Conservation (phyloP, 345 rosid species). For the Eutrema heterophyllum region DNA sequence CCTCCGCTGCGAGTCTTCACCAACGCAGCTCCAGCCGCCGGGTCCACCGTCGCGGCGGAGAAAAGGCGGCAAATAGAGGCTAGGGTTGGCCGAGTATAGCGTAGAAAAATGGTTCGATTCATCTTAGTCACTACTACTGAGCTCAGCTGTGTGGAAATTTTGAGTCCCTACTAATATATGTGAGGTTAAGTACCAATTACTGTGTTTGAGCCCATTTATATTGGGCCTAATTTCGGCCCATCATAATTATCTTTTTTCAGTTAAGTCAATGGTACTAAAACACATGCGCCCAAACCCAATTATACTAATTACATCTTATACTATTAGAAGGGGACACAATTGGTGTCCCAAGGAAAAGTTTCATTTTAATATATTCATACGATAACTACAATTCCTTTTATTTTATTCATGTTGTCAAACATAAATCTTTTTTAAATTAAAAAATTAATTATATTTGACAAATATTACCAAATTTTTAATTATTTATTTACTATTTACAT, state of each 20-base stretch:
- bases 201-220: neutral
- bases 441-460: too few relatives aligned
- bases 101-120: conserved; percentile 36
- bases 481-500: too few relatives aligned
- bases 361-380: too few relatives aligned
- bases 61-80: conserved; percentile 44
- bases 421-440: too few relatives aligned
- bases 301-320: too few relatives aligned
- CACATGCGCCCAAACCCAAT: neutral
- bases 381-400: too few relatives aligned
- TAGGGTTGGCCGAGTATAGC: conserved; percentile 35
- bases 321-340: too few relatives aligned
- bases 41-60: conserved; percentile 24
- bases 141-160: neutral
- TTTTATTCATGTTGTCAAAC: too few relatives aligned
- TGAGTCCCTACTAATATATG: neutral
- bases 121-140: neutral
- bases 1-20: conserved; percentile 10
- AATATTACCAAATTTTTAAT: too few relatives aligned
- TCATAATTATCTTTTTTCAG: neutral
- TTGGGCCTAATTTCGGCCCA: neutral
- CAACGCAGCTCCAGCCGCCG: neutral
- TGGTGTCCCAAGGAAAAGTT: too few relatives aligned
- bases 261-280: neutral
- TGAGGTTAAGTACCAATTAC: neutral